Evolutionary conservation across 140 eudicot species (phyloP).

Genomic region (Anethum foeniculum): DNA sequence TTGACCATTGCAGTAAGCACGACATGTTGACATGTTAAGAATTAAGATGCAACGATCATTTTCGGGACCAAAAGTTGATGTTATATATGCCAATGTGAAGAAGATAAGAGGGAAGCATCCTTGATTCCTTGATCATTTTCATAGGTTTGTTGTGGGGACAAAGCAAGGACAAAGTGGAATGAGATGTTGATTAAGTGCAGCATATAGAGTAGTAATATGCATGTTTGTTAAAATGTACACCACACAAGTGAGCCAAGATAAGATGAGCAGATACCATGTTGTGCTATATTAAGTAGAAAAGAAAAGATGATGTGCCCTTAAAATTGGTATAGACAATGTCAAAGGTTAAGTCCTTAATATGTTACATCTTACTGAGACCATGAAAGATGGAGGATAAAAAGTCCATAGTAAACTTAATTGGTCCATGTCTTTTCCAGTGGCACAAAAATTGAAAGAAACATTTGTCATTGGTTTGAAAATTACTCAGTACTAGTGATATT

Average conservation of each 20-base stretch:
- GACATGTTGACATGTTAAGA: background rate
- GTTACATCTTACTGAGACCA: slow-evolving; percentile 5
- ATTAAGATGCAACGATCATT: background rate
- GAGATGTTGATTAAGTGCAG: background rate
- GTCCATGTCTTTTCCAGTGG: slow-evolving; percentile 9
- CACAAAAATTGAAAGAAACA: background rate
- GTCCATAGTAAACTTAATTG: background rate
- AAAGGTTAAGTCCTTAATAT: background rate
- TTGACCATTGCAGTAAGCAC: background rate
- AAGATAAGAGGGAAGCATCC: background rate
- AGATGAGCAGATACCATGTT: background rate
- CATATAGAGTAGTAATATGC: background rate
- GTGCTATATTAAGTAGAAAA: background rate
- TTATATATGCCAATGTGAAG: background rate
- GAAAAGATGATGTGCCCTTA: background rate
- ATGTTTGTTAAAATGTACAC: background rate
- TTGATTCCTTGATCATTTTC: background rate
- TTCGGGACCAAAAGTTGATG: background rate
- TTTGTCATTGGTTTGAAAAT: background rate
- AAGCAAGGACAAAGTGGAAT: background rate
- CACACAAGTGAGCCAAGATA: background rate
- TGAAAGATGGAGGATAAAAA: slow-evolving; percentile 11
- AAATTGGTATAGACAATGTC: slow-evolving; percentile 4
- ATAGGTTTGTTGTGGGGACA: slow-evolving; percentile 6
- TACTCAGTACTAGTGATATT: background rate